Conservation (phyloP, 768 basidiomycete genomes). For the Boletales sp. region DNA sequence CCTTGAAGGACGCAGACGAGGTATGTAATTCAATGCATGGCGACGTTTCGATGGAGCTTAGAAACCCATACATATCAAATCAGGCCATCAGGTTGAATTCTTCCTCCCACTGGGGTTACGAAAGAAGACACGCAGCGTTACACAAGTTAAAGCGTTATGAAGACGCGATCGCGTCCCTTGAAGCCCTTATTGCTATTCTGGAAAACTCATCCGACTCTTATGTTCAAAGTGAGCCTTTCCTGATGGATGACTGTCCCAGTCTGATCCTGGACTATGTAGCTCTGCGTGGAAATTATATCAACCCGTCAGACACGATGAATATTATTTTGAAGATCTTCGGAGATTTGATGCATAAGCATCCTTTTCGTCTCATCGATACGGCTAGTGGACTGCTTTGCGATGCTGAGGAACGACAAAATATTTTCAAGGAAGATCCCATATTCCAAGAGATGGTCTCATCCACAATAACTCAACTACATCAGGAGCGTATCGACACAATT, state of each 20-base stretch:
- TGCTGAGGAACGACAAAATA: constrained; percentile 5
- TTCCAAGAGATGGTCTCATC: constrained; percentile 17
- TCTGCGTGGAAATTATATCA: constrained; percentile 6
- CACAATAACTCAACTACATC: constrained; percentile 3
- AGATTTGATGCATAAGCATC: background rate
- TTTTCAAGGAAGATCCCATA: constrained; percentile 9
- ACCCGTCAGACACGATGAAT: constrained; percentile 4
- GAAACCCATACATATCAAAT: background rate
- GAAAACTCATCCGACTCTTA: constrained; percentile 8
- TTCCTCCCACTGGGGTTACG: constrained; percentile 14
- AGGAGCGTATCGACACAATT: constrained; percentile 2
- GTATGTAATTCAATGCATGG: background rate
- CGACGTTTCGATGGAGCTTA: background rate
- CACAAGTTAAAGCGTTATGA: constrained; percentile 8
- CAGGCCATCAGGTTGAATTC: constrained; percentile 6
- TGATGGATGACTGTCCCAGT: background rate
- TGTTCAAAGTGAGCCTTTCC: constrained; percentile 7
- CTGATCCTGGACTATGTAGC: background rate
- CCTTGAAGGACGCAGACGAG: constrained; percentile 16
- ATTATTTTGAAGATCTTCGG: background rate
- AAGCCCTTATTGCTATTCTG: constrained; percentile 7
- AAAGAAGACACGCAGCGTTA: constrained; percentile 13
- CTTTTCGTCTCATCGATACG: constrained; percentile 21
- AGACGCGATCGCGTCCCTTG: constrained; percentile 6
- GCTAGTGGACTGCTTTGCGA: constrained; percentile 16